phyloP scores from a whole-genome alignment of 2,329 filamentous ascomycete genomes.

The Paraphoma sp. region DNA sequence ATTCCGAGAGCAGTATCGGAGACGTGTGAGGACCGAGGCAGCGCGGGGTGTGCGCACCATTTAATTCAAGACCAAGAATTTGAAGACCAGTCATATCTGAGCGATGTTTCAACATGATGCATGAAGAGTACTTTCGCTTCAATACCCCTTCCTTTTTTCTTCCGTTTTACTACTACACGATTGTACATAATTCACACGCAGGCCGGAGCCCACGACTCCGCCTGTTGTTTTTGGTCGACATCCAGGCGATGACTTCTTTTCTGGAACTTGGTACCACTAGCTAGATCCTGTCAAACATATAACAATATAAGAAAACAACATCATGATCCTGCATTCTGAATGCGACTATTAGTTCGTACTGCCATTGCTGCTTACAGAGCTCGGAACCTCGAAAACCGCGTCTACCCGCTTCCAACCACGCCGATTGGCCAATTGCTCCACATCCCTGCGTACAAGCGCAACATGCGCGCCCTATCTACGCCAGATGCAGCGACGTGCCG shows the following conservation, averaged over 20 bases:
- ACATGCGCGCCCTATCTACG: constrained; percentile 2
- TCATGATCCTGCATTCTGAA: not conserved
- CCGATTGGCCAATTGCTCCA: not conserved
- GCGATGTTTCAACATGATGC: not conserved
- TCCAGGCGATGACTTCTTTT: constrained; percentile 15
- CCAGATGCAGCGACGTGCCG: not conserved
- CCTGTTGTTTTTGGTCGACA: constrained; percentile 1
- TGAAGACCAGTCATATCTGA: too few species aligned
- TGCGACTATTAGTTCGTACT: not conserved
- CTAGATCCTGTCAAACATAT: too few species aligned
- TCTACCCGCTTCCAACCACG: not conserved
- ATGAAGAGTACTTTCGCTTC: constrained; percentile 24
- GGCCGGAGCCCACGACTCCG: not conserved
- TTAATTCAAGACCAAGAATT: constrained; percentile 18
- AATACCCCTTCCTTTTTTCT: constrained; percentile 20
- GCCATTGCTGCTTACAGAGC: not conserved
- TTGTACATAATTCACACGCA: constrained; percentile 25
- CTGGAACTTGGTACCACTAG: not conserved
- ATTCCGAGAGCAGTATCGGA: constrained; percentile 69
- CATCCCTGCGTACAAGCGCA: not conserved
- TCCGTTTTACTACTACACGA: constrained; percentile 2
- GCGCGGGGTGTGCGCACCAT: constrained; percentile 44
- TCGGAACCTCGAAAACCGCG: not conserved
- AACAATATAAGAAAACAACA: not conserved
- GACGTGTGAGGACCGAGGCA: constrained; percentile 55